Evolutionary conservation across 2,329 filamentous ascomycete species (phyloP).

Genomic region (Phaeosphaeria sp.): DNA sequence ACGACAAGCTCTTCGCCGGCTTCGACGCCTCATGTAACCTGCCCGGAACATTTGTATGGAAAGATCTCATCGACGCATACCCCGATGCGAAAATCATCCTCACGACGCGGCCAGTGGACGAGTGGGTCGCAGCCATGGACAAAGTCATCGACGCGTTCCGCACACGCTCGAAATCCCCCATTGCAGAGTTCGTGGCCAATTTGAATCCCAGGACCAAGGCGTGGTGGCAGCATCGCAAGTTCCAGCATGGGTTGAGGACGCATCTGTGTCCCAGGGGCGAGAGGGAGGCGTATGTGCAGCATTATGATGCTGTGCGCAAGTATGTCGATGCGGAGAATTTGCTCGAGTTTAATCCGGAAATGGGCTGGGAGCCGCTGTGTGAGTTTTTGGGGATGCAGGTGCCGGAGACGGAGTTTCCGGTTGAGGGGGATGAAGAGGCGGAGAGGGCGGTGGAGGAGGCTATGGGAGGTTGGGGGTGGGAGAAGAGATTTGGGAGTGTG

Average conservation of each 20-base stretch:
- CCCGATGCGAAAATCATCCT: conserved; percentile 44
- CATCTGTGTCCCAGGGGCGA: neutral
- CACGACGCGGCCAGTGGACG: conserved; percentile 34
- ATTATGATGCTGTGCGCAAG: conserved; percentile 30
- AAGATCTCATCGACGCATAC: conserved; percentile 39
- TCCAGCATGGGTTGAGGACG: neutral
- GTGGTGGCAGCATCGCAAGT: neutral
- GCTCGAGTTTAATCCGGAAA: conserved; percentile 33
- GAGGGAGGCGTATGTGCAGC: conserved; percentile 24
- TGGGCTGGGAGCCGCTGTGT: conserved; percentile 37
- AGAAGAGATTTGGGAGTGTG: neutral
- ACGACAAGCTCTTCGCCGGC: neutral
- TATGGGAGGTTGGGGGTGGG: too few species aligned
- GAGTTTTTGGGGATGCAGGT: conserved; percentile 31
- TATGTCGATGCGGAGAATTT: conserved; percentile 28
- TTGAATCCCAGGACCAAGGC: neutral
- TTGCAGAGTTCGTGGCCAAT: conserved; percentile 19
- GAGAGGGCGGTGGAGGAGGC: neutral
- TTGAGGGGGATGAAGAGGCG: conserved; percentile 25
- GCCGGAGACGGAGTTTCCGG: conserved; percentile 27
- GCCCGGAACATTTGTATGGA: neutral
- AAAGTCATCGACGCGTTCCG: conserved; percentile 34
- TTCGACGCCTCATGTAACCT: neutral
- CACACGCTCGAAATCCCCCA: conserved; percentile 26
- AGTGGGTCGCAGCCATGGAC: conserved; percentile 36